phyloP scores from a whole-genome alignment of 148 eudicot genomes.

The Rhododendron mucronatum region DNA sequence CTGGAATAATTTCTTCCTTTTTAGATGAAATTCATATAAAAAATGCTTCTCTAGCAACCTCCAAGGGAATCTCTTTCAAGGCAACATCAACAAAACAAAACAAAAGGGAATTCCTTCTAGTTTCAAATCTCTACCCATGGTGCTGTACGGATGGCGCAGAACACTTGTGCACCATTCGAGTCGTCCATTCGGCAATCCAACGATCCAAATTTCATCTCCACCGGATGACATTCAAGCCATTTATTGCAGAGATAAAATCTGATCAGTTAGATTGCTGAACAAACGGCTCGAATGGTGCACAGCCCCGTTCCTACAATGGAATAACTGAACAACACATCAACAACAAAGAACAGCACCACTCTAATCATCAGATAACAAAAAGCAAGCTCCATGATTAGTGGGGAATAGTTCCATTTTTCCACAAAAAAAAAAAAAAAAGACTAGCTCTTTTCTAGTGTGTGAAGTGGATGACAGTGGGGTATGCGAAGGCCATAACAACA shows the following conservation, averaged over 20 bases:
- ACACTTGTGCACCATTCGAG: too few species aligned
- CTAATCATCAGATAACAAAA: neutral
- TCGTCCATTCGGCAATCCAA: too few species aligned
- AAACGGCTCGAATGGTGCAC: too few species aligned
- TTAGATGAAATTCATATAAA: neutral
- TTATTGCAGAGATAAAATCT: too few species aligned
- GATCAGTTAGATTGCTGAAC: too few species aligned
- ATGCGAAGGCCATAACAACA: neutral
- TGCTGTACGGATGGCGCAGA: too few species aligned
- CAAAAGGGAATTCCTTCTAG: neutral
- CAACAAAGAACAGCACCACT: neutral
- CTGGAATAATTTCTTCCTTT: neutral
- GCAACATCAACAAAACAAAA: neutral
- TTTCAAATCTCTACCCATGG: neutral
- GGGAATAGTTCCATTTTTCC: neutral
- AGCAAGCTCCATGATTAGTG: neutral
- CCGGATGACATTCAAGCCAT: too few species aligned
- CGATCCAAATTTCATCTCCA: too few species aligned
- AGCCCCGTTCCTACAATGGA: neutral
- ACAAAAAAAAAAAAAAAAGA: too few species aligned
- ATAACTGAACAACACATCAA: neutral
- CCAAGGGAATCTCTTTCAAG: neutral
- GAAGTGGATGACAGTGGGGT: neutral
- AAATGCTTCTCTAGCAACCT: neutral
- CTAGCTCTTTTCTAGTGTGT: neutral